A percentile compares a stretch with the other conserved stretches of the same genome.
phyloP scores from a whole-genome alignment of 176 grass and related monocot species.

The Cocos nucifera region DNA sequence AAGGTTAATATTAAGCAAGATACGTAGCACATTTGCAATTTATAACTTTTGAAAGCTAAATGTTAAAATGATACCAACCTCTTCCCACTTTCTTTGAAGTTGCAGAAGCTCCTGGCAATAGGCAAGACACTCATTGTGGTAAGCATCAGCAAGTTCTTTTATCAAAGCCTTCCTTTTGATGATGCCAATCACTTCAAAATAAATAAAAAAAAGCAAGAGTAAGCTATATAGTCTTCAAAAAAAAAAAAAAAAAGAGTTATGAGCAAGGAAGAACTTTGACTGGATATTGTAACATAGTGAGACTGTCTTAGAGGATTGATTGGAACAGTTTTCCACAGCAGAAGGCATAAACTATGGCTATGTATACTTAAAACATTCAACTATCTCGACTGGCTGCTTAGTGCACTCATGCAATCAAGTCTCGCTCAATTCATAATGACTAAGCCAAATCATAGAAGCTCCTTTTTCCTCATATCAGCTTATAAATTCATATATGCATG shows the following conservation, averaged over 20 bases:
- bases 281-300: too few species aligned
- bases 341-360: too few species aligned
- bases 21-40: too few species aligned
- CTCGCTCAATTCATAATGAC: not conserved
- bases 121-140: slow-evolving; percentile 49
- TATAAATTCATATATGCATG: not conserved
- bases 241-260: not conserved
- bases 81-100: slow-evolving; percentile 71
- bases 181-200: slow-evolving; percentile 72
- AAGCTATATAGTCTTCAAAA: not conserved
- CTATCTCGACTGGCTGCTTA: too few species aligned
- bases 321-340: too few species aligned
- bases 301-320: too few species aligned
- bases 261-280: not conserved
- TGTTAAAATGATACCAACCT: slow-evolving; percentile 28
- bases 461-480: not conserved
- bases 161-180: slow-evolving; percentile 88
- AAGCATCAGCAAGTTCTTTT: slow-evolving; percentile 71
- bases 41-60: not conserved
- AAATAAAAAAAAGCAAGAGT: not conserved
- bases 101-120: slow-evolving; percentile 59
- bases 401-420: not conserved
- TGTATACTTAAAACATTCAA: too few species aligned
- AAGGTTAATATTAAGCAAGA: too few species aligned
- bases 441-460: not conserved